Base-by-base conservation (phyloP, 352 stramenopile species). In the Globisporangium perplexum region DNA sequence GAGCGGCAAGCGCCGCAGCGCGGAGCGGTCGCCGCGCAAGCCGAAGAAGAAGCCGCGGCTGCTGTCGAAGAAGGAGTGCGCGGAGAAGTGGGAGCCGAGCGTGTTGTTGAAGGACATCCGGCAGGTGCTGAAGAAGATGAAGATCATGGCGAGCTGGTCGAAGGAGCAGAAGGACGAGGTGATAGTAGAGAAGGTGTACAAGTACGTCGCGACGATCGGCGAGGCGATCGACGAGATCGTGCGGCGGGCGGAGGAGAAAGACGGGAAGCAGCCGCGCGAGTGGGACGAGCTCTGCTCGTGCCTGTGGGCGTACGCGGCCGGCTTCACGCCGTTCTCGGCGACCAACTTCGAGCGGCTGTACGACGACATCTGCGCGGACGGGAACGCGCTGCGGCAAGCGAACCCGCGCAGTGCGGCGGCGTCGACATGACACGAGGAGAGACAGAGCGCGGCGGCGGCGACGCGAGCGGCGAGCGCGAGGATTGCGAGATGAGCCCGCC, bases 51-150 rank as follows among this genome's bases (percentile, higher is more conserved):
- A 54, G 36, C 57, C 33, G 49, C 62, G 45, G n/a, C 35, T 83
- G 17, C 57, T 91, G 20, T 83, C 71, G 10, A 41, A 68, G 24
- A 69, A 83, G 7, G 68, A 86, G 55, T 70, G 72, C 35, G 66
- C 75, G 33, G 76, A 88, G 22, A 94, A 94, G 59, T 94, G 82
- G 82, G 81, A 87, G 45, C 84, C 84, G 0, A 84, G 75, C 53
- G 86, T 87, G 45, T 71, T 69, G 47, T 51, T 94, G 33, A 84
- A 82, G 45, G 76, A 88, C 20, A 87, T 94, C 24, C 77, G 79
- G 0, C 72, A 83, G 50, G 81, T 86, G 60, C 71, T 94, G 5
- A 94, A 94, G 62, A 94, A 94, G 64, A 88, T 94, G 74, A 83
- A 86, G 43, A 88, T 89, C 43, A 92, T 94, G 74, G 69, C 65